phyloP scores from a whole-genome alignment of 78 protist species.

The slime mould (Dictyostelium discoideum) region dicty_2.7 NC_007091.3:5091501-5092000 shows the following conservation, averaged over 20 bases:
- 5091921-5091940: no score
- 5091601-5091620: neutral
- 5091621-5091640: neutral
- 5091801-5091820: neutral
- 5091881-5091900: no score
- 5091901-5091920: no score
- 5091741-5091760: constrained; percentile 13
- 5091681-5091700: neutral
- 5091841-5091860: no score
- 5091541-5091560: neutral
- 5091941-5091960: no score
- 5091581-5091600: neutral
- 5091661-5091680: neutral
- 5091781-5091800: neutral
- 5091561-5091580: neutral
- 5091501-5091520: neutral
- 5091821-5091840: no score
- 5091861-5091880: no score
- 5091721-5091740: neutral
- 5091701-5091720: neutral
- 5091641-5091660: neutral
- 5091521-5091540: neutral
- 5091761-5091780: neutral
- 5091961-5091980: no score
- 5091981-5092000: no score